A percentile compares a stretch with the other conserved stretches of the same genome.
These are phyloP conservation scores for Rosa chinensis DNA, from an alignment of 306 rosid species.

Conservation along the genomic window DNA sequence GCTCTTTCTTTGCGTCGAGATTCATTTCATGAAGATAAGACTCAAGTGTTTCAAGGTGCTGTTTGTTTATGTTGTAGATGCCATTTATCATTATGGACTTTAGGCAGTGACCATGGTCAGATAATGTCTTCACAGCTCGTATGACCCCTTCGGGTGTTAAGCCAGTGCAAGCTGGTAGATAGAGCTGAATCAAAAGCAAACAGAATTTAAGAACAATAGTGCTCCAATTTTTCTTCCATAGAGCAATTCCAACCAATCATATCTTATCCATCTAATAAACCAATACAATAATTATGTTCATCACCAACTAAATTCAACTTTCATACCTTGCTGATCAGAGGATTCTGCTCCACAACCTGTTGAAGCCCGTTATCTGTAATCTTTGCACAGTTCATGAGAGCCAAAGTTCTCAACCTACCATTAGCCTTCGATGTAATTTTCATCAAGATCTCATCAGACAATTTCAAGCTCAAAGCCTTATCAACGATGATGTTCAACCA, in stretches of 20 bases:
- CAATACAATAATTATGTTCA: neutral
- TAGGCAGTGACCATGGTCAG: conserved; percentile 47
- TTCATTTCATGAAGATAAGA: conserved; percentile 33
- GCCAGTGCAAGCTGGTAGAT: conserved; percentile 71
- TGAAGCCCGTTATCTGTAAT: conserved; percentile 70
- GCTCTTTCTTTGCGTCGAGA: conserved; percentile 16
- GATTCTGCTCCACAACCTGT: conserved; percentile 51
- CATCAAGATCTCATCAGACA: conserved; percentile 45
- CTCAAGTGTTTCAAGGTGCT: conserved; percentile 50
- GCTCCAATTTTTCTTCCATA: neutral
- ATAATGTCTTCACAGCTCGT: conserved; percentile 52
- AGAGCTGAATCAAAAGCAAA: conserved; percentile 53
- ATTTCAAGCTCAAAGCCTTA: conserved; percentile 46
- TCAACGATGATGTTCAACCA: conserved; percentile 64
- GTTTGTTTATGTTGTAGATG: conserved; percentile 55
- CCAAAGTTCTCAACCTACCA: conserved; percentile 56
- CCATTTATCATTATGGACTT: conserved; percentile 60
- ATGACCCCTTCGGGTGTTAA: conserved; percentile 74
- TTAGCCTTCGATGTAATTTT: conserved; percentile 57
- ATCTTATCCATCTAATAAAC: conserved; percentile 25
- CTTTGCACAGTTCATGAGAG: conserved; percentile 53
- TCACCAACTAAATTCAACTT: neutral
- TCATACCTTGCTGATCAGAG: conserved; percentile 59
- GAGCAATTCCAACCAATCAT: conserved; percentile 17
- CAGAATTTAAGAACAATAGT: neutral